Percentiles rank a stretch among this genome's conserved stretches.
Evolutionary conservation across 139 green algal genomes (phyloP).

Genomic region (Micromonas pusilla): DNA sequence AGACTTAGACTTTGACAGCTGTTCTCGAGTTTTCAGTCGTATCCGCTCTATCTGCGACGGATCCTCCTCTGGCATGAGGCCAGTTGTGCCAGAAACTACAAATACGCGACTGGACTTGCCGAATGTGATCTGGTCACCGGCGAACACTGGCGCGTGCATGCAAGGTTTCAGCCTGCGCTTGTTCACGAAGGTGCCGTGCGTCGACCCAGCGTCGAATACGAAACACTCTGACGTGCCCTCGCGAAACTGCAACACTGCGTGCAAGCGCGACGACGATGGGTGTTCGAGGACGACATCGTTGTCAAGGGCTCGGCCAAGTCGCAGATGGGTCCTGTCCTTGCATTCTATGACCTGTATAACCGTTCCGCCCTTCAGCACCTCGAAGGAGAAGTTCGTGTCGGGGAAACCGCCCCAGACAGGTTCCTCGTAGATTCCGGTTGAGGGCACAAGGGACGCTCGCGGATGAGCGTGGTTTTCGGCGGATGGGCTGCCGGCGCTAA

Average conservation of each 20-base stretch:
- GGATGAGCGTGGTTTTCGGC: no score
- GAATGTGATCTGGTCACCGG: conserved; percentile 79
- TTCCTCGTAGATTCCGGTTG: no score
- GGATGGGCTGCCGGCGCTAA: no score
- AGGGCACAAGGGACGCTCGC: no score
- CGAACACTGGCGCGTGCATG: conserved; percentile 53
- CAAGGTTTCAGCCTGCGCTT: conserved; percentile 53
- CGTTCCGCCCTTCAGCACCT: background rate
- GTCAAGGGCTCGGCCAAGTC: conserved; percentile 29
- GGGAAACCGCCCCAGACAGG: background rate
- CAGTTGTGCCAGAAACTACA: conserved; percentile 65
- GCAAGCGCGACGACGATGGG: conserved; percentile 34
- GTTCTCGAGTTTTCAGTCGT: no score
- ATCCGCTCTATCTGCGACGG: no score
- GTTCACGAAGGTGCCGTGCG: conserved; percentile 88
- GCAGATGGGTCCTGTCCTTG: background rate
- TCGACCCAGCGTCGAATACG: conserved; percentile 72
- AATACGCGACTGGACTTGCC: conserved; percentile 68
- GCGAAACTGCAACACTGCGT: conserved; percentile 63
- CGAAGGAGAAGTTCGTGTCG: background rate
- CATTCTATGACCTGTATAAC: background rate
- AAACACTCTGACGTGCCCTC: conserved; percentile 50
- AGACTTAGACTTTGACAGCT: no score
- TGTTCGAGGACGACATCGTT: conserved; percentile 38
- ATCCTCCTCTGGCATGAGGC: conserved; percentile 80